Base-by-base conservation (phyloP, 1,139 yeast genomes). In the Nematodospora anomalae region DNA sequence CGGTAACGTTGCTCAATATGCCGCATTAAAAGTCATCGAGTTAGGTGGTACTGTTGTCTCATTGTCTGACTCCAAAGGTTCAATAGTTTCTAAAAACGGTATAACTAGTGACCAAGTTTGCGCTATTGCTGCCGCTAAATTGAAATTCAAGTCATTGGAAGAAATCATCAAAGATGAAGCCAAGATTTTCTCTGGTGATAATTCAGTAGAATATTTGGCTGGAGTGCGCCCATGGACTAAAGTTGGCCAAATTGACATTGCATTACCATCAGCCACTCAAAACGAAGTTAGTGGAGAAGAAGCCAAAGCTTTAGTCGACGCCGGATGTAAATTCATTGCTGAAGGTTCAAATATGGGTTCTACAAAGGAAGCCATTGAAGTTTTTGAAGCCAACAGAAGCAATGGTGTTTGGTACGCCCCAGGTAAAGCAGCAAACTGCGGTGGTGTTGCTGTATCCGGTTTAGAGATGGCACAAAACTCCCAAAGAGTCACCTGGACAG, bases 341-440 rank as follows among this genome's bases (percentile, higher is more conserved):
- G 98, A 92, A 78, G 98, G 98, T 63, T 92, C 97, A 60, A 92
- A 92, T 75, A 92, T 92, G 98, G 97, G 98, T 62, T 90, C 96
- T 53, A 90, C 97, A 54, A 84, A 84, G 69, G 97, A 90, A 67
- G 98, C 98, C 53, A 88, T 92, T 55, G 89, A 83, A 50, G 89
- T 86, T 45, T 90, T 90, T 53, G 98, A 92, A 79, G 84, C 84
- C 56, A 80, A 79, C 68, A 85, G 97, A 76, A 64, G 77, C 53
- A 76, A 83, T 50, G 47, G 44, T 39, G 87, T 89, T 66, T 92
- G 97, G 97, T 90, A 90, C 71, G 97, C 96, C 57, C 97, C 97
- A 64, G 97, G 97, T 71, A 92, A 92, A 80, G 97, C 97, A 56
- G 94, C 97, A 60, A 92, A 92, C 81, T 85, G 95, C 74, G 97